Base-by-base conservation (phyloP, 345 rosid genomes). In the Rhodomyrtus tomentosa region DNA sequence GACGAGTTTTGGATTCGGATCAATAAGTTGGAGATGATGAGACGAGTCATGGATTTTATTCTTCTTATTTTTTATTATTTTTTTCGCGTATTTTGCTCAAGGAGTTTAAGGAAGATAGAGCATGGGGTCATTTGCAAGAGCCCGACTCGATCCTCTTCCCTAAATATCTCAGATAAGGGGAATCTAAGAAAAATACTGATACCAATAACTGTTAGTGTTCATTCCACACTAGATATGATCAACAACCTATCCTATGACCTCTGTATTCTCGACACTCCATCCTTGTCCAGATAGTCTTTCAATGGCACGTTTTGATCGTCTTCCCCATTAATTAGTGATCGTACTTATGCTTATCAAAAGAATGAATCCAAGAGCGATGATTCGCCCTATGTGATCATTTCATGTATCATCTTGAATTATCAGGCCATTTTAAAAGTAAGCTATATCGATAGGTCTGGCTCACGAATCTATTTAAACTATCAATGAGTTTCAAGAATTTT, bases 121-220 rank as follows among this genome's bases (percentile, higher is more conserved):
- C 79, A 86, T 73, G 50, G 73, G 52, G 29, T 2, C 82, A 54
- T 51, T 68, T 4, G 24, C 20, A 40, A 81, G 15, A 53, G 56
- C 11, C 11, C 32, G 73, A 52, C 22, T 73, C 72, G 55, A 82
- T 73, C 20, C 24, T 40, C 54, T 85, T 32, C 12, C 22, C 10
- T 4, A 1, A 21, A 2, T 10, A 62, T 62, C 24, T 16, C 6
- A 18, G 3, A 62, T 62, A 6, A 36, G 21, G 4, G 5, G 14
- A 62, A 15, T 7, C 20, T 13, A 13, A 58, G 2, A 62, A 5
- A 56, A 6, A 0, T 0, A 1, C 0, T 3, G 0, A 9, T 5
- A 7, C 1, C 0, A 7, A 32, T 0, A 7, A 50, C 1, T 6
- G 24, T 42, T 22, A 40, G 25, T 56, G 12, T 53, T 21, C 5